Base-by-base conservation (phyloP, 2,329 filamentous ascomycete species). In the Calonectria hawksworthii region DNA sequence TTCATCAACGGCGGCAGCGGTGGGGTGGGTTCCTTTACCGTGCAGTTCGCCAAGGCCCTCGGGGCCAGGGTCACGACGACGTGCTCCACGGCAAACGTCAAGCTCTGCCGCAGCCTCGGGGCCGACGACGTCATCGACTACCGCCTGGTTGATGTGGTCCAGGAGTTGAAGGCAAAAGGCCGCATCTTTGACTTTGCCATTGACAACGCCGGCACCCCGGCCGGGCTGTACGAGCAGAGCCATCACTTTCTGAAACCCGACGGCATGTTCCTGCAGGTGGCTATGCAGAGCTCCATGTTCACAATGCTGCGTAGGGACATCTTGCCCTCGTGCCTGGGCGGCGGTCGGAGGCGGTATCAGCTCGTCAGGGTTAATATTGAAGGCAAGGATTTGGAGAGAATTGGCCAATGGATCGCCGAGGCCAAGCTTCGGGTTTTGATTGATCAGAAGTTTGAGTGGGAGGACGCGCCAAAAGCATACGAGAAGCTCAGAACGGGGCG, bases 91-190 rank as follows among this genome's bases (percentile, higher is more conserved):
- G 70, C 30, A 5, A 86, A 87, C 72, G 75, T 74, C 13, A 76
- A 81, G n/a, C 82, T 86, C n/a, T 82, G 85, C 63, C 76, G 68
- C 7, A 30, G 59, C 0, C 80, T 87, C 9, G 86, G 86, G 5
- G 86, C 84, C 4, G 82, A 85, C 70, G 82, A 84, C 56, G 80
- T 84, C 2, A 78, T 86, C 34, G 84, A 87, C 78, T 87, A 87
- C 75, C 73, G 64, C 44, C 66, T 71, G 14, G 68, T 63, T 1
- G 68, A 79, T 50, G 44, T 82, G 1, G 9, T 79, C 5, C 59
- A 68, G 0, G 66, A 70, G 8, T 70, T 84, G 11, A 54, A 75
- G n/a, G 63, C 65, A 1, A 68, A 61, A n/a, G 76, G 77, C 0
- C 44, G 34, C 13, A 56, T 75, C 2, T 83, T 80, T 34, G 82